Conservation (phyloP, 352 stramenopile species). For the Phytophthora litchii region DNA sequence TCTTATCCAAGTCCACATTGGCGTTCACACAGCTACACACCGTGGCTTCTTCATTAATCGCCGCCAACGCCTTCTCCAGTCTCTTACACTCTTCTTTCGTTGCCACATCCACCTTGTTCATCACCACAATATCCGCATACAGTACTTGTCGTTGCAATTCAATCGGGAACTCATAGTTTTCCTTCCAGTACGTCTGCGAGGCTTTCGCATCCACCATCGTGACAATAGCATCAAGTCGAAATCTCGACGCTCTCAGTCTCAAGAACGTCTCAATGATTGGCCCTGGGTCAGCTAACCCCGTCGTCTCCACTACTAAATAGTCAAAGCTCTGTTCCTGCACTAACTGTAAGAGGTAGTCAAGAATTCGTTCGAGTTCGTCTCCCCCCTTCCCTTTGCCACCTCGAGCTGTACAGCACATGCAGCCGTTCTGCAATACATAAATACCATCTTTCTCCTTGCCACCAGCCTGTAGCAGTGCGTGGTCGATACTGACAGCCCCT, state of each 20-base stretch:
- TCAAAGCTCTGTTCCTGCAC: slow-evolving; percentile 91
- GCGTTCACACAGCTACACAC: slow-evolving; percentile 59
- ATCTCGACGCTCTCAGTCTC: slow-evolving; percentile 87
- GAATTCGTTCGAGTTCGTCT: slow-evolving; percentile 90
- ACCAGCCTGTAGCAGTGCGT: slow-evolving; percentile 50
- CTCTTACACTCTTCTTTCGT: slow-evolving; percentile 34
- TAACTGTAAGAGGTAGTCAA: slow-evolving; percentile 83
- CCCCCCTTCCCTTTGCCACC: slow-evolving; percentile 88
- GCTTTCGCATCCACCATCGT: slow-evolving; percentile 94
- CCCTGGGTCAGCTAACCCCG: slow-evolving; percentile 95
- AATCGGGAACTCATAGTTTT: slow-evolving; percentile 50
- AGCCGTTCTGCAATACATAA: slow-evolving; percentile 98
- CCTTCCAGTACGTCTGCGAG: slow-evolving; percentile 49
- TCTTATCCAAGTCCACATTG: slow-evolving; percentile 51
- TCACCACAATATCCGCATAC: slow-evolving; percentile 72
- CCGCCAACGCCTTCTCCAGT: slow-evolving; percentile 37
- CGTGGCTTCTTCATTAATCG: slow-evolving; percentile 57
- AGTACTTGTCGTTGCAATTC: slow-evolving; percentile 68
- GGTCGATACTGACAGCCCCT: slow-evolving; percentile 73
- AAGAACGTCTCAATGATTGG: slow-evolving; percentile 98
- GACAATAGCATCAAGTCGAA: slow-evolving; percentile 95
- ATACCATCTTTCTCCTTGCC: slow-evolving; percentile 80
- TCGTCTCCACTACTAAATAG: slow-evolving; percentile 97
- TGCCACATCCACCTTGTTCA: slow-evolving; percentile 81
- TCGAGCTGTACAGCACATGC: slow-evolving; percentile 96